A percentile compares a stretch with the other conserved stretches of the same genome.
phyloP scores from a whole-genome alignment of 2,329 filamentous ascomycete species.

The Pseudopyrenochaeta lycopersici region DNA sequence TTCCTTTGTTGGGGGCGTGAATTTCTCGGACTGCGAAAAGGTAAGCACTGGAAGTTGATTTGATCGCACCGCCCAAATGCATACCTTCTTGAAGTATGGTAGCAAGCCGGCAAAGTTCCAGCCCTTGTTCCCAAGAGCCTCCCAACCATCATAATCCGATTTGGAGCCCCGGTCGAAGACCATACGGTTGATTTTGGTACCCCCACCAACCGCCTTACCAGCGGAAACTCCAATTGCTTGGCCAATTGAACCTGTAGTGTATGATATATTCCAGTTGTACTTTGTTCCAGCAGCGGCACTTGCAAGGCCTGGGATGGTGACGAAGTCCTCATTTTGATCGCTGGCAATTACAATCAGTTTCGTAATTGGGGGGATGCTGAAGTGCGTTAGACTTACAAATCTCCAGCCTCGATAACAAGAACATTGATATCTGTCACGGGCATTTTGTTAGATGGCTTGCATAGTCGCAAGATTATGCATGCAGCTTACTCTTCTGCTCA shows the following conservation, averaged over 20 bases:
- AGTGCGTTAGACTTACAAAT: conserved; percentile 19
- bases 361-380: background rate
- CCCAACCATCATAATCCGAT: conserved; percentile 44
- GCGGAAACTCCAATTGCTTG: conserved; percentile 21
- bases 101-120: conserved; percentile 40
- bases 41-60: conserved; percentile 7
- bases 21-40: conserved; percentile 24
- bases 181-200: conserved; percentile 51
- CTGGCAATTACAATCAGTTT: conserved; percentile 14
- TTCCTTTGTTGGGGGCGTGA: conserved; percentile 23
- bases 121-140: conserved; percentile 31
- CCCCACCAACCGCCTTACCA: conserved; percentile 35
- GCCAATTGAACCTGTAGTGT: conserved; percentile 18
- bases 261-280: conserved; percentile 37
- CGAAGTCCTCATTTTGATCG: conserved; percentile 29
- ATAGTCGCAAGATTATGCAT: too few species aligned
- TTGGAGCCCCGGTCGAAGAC: conserved; percentile 38
- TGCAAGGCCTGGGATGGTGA: conserved; percentile 35
- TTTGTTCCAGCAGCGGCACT: conserved; percentile 32
- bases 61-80: too few species aligned
- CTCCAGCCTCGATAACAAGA: conserved; percentile 29
- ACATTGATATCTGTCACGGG: conserved; percentile 22
- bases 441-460: background rate
- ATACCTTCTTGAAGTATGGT: conserved; percentile 35
- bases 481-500: conserved; percentile 24